These are phyloP conservation scores for Ramaria sp. DNA, from an alignment of 768 basidiomycete species.

Conservation along the genomic window DNA sequence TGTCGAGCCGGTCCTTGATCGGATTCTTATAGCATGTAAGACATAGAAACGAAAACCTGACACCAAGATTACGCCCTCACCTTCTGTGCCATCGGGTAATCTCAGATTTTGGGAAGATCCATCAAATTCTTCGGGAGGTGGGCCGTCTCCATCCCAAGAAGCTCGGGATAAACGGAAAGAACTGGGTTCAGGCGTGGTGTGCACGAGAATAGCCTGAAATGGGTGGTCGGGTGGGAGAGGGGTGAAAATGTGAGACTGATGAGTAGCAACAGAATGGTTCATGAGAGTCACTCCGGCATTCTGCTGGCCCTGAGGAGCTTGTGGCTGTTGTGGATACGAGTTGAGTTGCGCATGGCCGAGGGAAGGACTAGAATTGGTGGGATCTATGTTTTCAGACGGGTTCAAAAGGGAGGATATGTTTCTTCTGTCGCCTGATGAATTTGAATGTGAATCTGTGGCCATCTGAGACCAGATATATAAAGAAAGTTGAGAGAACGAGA, in stretches of 20 bases:
- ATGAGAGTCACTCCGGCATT: not conserved
- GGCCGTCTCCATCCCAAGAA: not conserved
- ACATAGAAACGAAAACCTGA: not conserved
- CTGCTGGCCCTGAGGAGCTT: not conserved
- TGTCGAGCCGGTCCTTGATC: not conserved
- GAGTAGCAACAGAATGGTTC: not conserved
- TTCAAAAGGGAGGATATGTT: slow-evolving; percentile 1
- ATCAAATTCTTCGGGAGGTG: not conserved
- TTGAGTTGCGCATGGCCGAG: not conserved
- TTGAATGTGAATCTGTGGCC: not conserved
- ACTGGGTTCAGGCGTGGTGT: not conserved
- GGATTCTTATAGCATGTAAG: not conserved
- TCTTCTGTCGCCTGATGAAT: not conserved
- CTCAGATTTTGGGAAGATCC: not conserved
- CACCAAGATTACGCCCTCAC: not conserved
- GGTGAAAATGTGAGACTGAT: slow-evolving; percentile 1
- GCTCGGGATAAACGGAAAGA: not conserved
- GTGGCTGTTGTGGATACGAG: not conserved
- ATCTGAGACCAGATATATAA: not conserved
- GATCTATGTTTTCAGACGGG: not conserved
- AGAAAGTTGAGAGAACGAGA: not conserved
- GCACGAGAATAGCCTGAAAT: not conserved
- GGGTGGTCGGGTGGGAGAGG: not conserved
- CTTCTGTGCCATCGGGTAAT: not conserved
- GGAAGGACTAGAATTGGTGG: not conserved